Evolutionary conservation across 257 asterid genomes (phyloP).

Genomic region (Solanum gandarillasii): DNA sequence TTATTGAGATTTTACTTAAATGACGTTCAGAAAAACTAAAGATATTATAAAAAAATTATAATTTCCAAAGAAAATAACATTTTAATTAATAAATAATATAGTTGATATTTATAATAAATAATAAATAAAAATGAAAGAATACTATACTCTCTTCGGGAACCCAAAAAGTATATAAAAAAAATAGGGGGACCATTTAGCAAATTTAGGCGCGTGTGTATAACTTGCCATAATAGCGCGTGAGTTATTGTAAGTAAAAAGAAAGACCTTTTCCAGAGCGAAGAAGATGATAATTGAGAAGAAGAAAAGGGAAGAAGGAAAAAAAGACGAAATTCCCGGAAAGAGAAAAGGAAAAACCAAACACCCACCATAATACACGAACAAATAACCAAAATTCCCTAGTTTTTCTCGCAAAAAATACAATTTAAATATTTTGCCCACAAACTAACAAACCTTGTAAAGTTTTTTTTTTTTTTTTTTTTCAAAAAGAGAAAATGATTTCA

Average conservation of each 20-base stretch:
- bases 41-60: no score
- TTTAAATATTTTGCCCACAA: not conserved
- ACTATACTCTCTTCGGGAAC: not conserved
- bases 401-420: not conserved
- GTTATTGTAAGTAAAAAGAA: not conserved
- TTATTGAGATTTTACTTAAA: no score
- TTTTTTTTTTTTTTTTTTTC: not conserved
- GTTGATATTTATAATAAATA: no score
- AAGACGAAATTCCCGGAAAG: not conserved
- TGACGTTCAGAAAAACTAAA: no score
- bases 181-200: not conserved
- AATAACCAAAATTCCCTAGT: constrained; percentile 1
- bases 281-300: not conserved
- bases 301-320: not conserved
- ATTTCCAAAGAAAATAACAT: not conserved
- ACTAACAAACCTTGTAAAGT: not conserved
- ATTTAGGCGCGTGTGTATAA: not conserved
- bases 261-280: not conserved
- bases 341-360: not conserved
- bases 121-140: no score
- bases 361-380: not conserved
- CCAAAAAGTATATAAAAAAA: not conserved
- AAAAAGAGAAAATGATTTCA: not conserved
- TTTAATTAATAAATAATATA: no score
- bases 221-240: not conserved